Evolutionary conservation across 2,329 filamentous ascomycete species (phyloP).

Genomic region (Fonsecaea monophora): DNA sequence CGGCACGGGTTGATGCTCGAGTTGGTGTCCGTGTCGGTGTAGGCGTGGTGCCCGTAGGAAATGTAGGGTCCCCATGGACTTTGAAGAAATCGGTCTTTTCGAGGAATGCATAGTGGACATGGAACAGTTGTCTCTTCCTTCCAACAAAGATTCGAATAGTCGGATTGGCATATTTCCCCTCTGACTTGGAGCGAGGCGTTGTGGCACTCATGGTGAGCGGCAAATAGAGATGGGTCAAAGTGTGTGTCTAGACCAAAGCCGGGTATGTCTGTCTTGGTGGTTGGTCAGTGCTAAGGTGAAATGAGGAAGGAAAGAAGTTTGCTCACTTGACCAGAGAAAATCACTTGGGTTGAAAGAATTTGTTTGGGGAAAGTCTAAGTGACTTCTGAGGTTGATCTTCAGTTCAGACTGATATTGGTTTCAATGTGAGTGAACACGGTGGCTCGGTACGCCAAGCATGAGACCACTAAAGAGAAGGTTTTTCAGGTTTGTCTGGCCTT

Average conservation of each 20-base stretch:
- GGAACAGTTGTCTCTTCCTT: slow-evolving; percentile 22
- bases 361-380: background rate
- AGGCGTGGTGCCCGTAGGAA: background rate
- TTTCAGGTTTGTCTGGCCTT: slow-evolving; percentile 32
- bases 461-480: slow-evolving; percentile 35
- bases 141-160: slow-evolving; percentile 37
- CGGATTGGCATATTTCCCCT: slow-evolving; percentile 20
- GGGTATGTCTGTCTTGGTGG: background rate
- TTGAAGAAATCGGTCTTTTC: slow-evolving; percentile 36
- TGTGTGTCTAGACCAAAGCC: background rate
- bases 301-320: background rate
- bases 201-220: slow-evolving; percentile 2
- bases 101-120: slow-evolving; percentile 31
- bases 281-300: background rate
- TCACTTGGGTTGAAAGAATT: background rate
- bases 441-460: background rate
- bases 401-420: background rate
- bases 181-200: background rate
- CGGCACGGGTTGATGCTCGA: background rate
- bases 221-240: background rate
- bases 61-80: slow-evolving; percentile 26
- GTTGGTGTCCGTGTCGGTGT: background rate
- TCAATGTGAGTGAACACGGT: background rate
- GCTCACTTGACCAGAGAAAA: background rate
- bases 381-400: background rate